Evolutionary conservation across 441 rosid species (phyloP).

Genomic region (Croton laevigatus): DNA sequence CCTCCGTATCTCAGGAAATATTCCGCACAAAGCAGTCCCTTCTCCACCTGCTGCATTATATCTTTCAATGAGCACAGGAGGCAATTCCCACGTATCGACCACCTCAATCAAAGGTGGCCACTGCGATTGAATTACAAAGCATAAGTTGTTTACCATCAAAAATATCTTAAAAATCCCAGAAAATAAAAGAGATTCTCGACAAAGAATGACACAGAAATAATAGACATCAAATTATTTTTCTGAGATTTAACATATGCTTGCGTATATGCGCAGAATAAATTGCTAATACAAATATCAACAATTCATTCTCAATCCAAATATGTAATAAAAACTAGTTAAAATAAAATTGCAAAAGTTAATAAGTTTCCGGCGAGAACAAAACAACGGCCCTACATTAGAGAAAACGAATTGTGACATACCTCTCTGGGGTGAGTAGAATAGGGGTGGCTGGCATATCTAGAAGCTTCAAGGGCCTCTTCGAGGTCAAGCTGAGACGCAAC

Average conservation of each 20-base stretch:
- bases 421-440: slow-evolving; percentile 87
- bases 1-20: slow-evolving; percentile 85
- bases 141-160: neutral
- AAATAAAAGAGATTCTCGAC: neutral
- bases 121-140: slow-evolving; percentile 39
- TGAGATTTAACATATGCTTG: too few relatives aligned
- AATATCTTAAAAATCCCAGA: neutral
- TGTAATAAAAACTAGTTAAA: too few relatives aligned
- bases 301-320: too few relatives aligned
- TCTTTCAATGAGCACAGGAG: slow-evolving; percentile 78
- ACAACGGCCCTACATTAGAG: neutral
- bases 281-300: too few relatives aligned
- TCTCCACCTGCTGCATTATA: slow-evolving; percentile 96
- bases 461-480: slow-evolving; percentile 88
- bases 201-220: too few relatives aligned
- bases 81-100: slow-evolving; percentile 80
- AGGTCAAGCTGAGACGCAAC: slow-evolving; percentile 76
- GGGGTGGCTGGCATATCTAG: slow-evolving; percentile 90
- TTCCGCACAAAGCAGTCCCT: slow-evolving; percentile 94
- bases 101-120: slow-evolving; percentile 96
- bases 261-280: too few relatives aligned
- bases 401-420: slow-evolving; percentile 30
- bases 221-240: too few relatives aligned
- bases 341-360: neutral
- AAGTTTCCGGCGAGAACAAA: neutral